Base-by-base conservation (phyloP, 495 filamentous ascomycete genomes). In the Talaromyces stipitatus region DNA sequence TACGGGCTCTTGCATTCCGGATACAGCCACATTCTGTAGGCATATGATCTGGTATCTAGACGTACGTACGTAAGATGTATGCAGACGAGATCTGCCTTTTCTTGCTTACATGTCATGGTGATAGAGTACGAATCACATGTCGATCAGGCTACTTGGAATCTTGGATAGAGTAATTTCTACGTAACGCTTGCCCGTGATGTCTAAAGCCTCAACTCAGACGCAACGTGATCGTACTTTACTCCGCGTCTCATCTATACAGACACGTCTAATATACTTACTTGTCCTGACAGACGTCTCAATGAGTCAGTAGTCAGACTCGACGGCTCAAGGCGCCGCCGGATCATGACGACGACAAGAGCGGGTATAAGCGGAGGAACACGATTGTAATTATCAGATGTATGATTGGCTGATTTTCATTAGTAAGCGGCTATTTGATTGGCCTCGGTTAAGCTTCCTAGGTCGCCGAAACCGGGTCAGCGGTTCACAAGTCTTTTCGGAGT, bases 391-490 rank as follows among this genome's bases (percentile, higher is more conserved):
- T 8, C 30, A 4, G 0, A 12, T 18, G 6, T 41, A 22, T 28
- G 23, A 55, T 55, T 36, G 52, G 52, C 52, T 4, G 30, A 30
- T 8, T 14, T 4, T 4, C 2, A 9, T 18, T 16, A 51, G 22
- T 51, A 51, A 51, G 48, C 48, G 48, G 48, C 24, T 29, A 28
- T 28, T 14, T 30, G 2, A 51, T 51, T 51, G 48, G 48, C 48
- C 48, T 51, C 48, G 48, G 48, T 23, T 51, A 51, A 30, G 20
- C 48, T 11, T 51, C 47, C 23, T 22, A n/a, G 47, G 22, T 47
- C 24, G 48, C 24, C 48, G 27, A 51, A 30, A 48, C 45, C 45
- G 45, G 45, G 24, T 27, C 24, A 9, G 9, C 45, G 24, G 22
- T 24, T 11, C 45, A 24, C 1, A 26, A 7, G 36, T 41, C 43